Evolutionary conservation across 805 yeast genomes (phyloP).

Genomic region (Saccharomycopsis sp.): DNA sequence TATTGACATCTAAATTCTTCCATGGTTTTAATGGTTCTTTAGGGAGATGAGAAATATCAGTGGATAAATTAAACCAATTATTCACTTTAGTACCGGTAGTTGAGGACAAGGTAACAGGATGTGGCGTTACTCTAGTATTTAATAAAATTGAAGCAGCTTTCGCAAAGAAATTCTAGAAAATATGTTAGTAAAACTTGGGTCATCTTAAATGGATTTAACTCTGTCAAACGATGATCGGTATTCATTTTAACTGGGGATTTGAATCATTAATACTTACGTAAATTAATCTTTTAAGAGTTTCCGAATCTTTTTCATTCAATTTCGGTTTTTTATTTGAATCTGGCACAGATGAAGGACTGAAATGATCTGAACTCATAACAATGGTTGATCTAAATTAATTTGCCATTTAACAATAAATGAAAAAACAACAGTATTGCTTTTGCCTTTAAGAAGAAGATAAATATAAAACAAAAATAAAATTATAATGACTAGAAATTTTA

Average conservation of each 20-base stretch:
- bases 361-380: too few relatives aligned
- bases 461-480: too few relatives aligned
- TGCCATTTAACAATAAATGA: too few relatives aligned
- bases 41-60: slow-evolving; percentile 33
- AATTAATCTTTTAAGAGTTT: not conserved
- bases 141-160: slow-evolving; percentile 8
- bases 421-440: too few relatives aligned
- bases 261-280: not conserved
- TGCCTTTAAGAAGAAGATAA: too few relatives aligned
- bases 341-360: too few relatives aligned
- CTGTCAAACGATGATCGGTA: too few relatives aligned
- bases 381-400: too few relatives aligned
- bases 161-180: slow-evolving; percentile 9
- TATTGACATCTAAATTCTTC: slow-evolving; percentile 33
- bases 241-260: too few relatives aligned
- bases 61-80: slow-evolving; percentile 34
- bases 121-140: not conserved
- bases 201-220: too few relatives aligned
- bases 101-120: slow-evolving; percentile 17
- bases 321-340: too few relatives aligned
- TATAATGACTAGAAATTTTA: too few relatives aligned
- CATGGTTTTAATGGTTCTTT: slow-evolving; percentile 60
- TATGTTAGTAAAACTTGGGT: not conserved
- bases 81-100: slow-evolving; percentile 31
- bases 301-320: slow-evolving; percentile 1